phyloP scores from a whole-genome alignment of 2,329 filamentous ascomycete species.

The Xylaria sp. region DNA sequence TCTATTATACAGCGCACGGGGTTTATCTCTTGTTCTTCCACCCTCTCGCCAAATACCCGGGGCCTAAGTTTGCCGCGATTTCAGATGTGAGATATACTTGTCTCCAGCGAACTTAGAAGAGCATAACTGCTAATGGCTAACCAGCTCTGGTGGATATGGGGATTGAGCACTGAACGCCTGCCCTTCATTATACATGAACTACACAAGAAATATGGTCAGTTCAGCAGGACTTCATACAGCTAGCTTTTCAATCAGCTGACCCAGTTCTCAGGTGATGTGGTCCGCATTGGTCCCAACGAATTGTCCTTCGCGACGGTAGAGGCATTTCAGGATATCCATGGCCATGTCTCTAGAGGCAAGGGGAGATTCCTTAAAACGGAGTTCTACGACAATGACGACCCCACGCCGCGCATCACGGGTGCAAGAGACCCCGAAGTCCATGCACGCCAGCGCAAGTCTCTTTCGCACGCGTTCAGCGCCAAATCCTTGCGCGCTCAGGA shows the following conservation, averaged over 20 bases:
- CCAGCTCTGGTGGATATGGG: constrained; percentile 38
- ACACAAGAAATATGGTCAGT: constrained; percentile 41
- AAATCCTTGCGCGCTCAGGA: constrained; percentile 42
- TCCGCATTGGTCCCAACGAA: constrained; percentile 56
- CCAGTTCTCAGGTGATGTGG: constrained; percentile 44
- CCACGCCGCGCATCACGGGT: constrained; percentile 29
- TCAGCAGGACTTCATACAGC: background rate
- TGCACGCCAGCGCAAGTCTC: constrained; percentile 36
- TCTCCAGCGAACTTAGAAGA: background rate
- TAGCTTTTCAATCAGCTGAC: background rate
- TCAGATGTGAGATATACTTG: constrained; percentile 29
- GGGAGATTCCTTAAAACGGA: constrained; percentile 35
- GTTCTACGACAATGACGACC: constrained; percentile 36
- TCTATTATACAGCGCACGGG: constrained; percentile 19
- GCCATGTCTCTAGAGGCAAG: constrained; percentile 43
- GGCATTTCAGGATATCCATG: constrained; percentile 53
- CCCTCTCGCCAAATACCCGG: constrained; percentile 40
- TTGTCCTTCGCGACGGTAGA: constrained; percentile 54
- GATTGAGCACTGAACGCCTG: constrained; percentile 26
- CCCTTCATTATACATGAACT: constrained; percentile 32
- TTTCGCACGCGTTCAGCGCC: constrained; percentile 40
- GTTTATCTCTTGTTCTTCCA: constrained; percentile 38
- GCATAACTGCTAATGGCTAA: constrained; percentile 2
- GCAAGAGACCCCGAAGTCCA: constrained; percentile 38
- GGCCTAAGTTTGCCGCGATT: constrained; percentile 39